Conservation (phyloP, 495 filamentous ascomycete species). For the Daldinia childiae region DNA sequence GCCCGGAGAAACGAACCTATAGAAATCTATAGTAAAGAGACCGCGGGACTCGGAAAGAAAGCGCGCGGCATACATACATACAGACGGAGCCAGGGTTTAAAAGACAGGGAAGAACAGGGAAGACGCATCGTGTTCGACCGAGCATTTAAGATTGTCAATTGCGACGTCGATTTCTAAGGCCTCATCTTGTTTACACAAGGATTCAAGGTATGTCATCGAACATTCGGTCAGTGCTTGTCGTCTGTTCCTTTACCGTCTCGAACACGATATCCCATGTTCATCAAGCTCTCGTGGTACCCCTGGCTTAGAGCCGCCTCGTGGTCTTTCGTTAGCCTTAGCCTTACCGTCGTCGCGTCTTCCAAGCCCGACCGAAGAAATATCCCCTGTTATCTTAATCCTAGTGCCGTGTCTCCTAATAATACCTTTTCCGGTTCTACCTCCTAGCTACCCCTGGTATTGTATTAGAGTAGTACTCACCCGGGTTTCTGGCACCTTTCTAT, state of each 20-base stretch:
- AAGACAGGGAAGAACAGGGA: constrained; percentile 33
- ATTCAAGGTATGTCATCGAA: constrained; percentile 36
- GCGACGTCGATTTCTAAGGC: constrained; percentile 24
- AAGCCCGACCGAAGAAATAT: constrained; percentile 7
- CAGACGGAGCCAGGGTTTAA: not conserved
- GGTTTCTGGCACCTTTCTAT: constrained; percentile 20
- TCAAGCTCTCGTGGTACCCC: constrained; percentile 31
- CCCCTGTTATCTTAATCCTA: constrained; percentile 18
- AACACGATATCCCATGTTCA: constrained; percentile 10
- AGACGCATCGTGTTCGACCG: constrained; percentile 22
- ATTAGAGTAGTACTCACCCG: constrained; percentile 36
- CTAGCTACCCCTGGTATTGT: constrained; percentile 23
- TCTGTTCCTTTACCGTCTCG: constrained; percentile 10
- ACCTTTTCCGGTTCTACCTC: constrained; percentile 12
- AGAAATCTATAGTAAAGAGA: not conserved
- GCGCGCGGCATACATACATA: not conserved
- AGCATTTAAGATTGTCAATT: constrained; percentile 37
- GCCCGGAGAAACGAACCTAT: constrained; percentile 1
- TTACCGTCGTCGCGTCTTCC: constrained; percentile 12
- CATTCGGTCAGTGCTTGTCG: constrained; percentile 14
- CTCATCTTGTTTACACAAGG: constrained; percentile 3
- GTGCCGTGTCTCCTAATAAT: constrained; percentile 25
- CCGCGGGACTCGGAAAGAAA: constrained; percentile 1
- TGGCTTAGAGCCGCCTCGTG: constrained; percentile 25
- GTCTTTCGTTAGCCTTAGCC: constrained; percentile 21